A percentile compares a stretch with the other conserved stretches of the same genome.
These are phyloP conservation scores for Pythium pyrilobum DNA, from an alignment of 352 stramenopile species.

Conservation along the genomic window DNA sequence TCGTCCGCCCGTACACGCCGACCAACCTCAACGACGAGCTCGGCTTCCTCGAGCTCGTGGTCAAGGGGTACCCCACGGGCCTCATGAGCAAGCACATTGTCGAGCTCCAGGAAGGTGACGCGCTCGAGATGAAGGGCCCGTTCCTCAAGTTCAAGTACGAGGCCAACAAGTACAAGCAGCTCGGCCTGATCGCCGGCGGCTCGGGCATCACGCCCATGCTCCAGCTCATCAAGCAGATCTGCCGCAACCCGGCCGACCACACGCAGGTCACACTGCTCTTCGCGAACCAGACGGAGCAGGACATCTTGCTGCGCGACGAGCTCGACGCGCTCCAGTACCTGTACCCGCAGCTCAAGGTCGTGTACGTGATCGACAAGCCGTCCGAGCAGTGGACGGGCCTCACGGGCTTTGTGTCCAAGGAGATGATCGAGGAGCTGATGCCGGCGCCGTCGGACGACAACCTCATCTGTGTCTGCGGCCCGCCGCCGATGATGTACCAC, in stretches of 20 bases:
- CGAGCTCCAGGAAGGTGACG: constrained; percentile 76
- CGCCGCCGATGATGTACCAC: constrained; percentile 87
- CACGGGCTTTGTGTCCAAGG: constrained; percentile 72
- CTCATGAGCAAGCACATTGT: constrained; percentile 86
- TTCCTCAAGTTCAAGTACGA: constrained; percentile 84
- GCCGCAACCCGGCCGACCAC: constrained; percentile 72
- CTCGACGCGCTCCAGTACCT: constrained; percentile 77
- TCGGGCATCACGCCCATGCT: constrained; percentile 90
- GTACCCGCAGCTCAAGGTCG: constrained; percentile 75
- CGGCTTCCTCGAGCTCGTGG: constrained; percentile 81
- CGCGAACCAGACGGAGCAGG: constrained; percentile 70
- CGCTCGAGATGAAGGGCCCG: constrained; percentile 88
- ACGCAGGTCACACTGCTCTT: constrained; percentile 58
- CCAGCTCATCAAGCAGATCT: constrained; percentile 78
- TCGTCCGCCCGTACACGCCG: constrained; percentile 87
- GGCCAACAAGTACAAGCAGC: constrained; percentile 86
- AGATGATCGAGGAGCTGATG: constrained; percentile 83
- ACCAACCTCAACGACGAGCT: constrained; percentile 80
- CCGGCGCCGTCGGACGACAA: constrained; percentile 69
- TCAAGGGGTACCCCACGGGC: constrained; percentile 87
- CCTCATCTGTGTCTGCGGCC: constrained; percentile 87
- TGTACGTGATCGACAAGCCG: constrained; percentile 71
- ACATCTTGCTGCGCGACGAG: constrained; percentile 88
- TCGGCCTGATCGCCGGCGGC: constrained; percentile 87
- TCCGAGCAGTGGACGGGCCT: constrained; percentile 57